Evolutionary conservation across 805 yeast genomes (phyloP).

Genomic region (Wickerhamomyces xylosicus): DNA sequence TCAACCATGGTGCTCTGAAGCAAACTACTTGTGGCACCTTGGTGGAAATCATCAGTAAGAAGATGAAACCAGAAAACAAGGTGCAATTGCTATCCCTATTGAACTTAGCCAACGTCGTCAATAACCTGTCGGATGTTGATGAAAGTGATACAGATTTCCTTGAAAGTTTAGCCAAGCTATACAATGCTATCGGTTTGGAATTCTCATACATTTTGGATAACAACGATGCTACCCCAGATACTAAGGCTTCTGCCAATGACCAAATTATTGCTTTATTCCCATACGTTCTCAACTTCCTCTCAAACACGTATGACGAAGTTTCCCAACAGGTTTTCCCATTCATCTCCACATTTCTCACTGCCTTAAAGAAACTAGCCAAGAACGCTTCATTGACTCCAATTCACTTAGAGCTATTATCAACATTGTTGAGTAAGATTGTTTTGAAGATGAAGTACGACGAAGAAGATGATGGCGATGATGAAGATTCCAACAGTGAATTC

Average conservation of each 20-base stretch:
- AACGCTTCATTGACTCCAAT: slow-evolving; percentile 7
- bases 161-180: slow-evolving; percentile 66
- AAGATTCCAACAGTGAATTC: slow-evolving; percentile 69
- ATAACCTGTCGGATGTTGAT: slow-evolving; percentile 24
- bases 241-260: slow-evolving; percentile 27
- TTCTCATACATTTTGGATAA: slow-evolving; percentile 58
- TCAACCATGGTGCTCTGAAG: slow-evolving; percentile 25
- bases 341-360: slow-evolving; percentile 60
- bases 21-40: slow-evolving; percentile 30
- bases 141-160: slow-evolving; percentile 54
- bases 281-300: slow-evolving; percentile 54
- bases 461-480: slow-evolving; percentile 64
- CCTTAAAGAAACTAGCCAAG: slow-evolving; percentile 43
- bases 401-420: slow-evolving; percentile 44
- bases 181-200: slow-evolving; percentile 69
- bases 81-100: slow-evolving; percentile 53
- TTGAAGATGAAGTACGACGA: slow-evolving; percentile 73
- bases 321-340: slow-evolving; percentile 77
- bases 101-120: slow-evolving; percentile 48
- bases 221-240: slow-evolving; percentile 30
- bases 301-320: slow-evolving; percentile 83
- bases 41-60: slow-evolving; percentile 59
- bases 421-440: slow-evolving; percentile 59
- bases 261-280: slow-evolving; percentile 60
- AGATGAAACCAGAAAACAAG: slow-evolving; percentile 68